Evolutionary conservation across 2,329 filamentous ascomycete genomes (phyloP).

Genomic region (Fusarium brevicatenulatum): DNA sequence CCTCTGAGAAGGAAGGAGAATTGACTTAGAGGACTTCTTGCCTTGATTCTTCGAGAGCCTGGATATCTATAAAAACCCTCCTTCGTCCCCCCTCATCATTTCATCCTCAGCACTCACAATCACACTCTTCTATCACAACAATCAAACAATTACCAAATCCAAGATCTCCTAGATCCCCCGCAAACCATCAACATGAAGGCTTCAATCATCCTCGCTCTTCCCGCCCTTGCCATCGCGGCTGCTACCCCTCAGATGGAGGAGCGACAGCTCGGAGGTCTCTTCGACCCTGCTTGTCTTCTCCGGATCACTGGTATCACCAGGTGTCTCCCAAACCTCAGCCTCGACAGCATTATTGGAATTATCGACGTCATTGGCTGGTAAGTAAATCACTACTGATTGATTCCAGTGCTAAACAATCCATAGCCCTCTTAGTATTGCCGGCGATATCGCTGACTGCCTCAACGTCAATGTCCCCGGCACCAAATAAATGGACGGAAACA

Average conservation of each 20-base stretch:
- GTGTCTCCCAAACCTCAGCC: fast-evolving
- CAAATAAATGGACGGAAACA: too few relatives aligned
- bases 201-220: neutral
- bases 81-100: fast-evolving
- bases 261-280: neutral
- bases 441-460: too few relatives aligned
- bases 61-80: slow-evolving; percentile 14
- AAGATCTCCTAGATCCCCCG: neutral
- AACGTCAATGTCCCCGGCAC: too few relatives aligned
- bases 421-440: too few relatives aligned
- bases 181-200: neutral
- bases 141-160: neutral
- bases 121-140: neutral
- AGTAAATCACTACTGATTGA: neutral
- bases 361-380: fast-evolving
- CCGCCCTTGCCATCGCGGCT: neutral
- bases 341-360: neutral
- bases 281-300: fast-evolving
- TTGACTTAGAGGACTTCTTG: fast-evolving
- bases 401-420: too few relatives aligned
- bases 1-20: fast-evolving
- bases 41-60: fast-evolving
- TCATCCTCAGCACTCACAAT: slow-evolving; percentile 3
- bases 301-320: fast-evolving
- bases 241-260: neutral